phyloP scores from a whole-genome alignment of 2,329 filamentous ascomycete genomes.

The Trichophyton equinum region DNA sequence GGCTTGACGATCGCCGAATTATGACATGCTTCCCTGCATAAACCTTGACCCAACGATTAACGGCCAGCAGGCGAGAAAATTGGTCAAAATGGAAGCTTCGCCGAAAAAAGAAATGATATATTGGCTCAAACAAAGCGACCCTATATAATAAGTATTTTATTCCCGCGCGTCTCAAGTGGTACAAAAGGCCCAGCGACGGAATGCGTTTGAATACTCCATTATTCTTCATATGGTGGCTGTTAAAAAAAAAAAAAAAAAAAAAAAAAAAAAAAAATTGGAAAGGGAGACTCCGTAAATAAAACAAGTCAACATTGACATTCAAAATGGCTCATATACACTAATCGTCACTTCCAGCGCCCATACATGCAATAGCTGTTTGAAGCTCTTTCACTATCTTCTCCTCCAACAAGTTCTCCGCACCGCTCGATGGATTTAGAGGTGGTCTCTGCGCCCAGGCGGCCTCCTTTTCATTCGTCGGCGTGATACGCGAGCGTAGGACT shows the following conservation, averaged over 20 bases:
- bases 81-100: not conserved
- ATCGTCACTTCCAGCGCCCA: conserved; percentile 26
- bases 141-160: too few relatives aligned
- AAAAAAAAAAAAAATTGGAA: not conserved
- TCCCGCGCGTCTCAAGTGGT: not conserved
- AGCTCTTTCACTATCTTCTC: conserved; percentile 62
- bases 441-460: conserved; percentile 44
- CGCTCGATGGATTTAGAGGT: conserved; percentile 28
- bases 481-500: conserved; percentile 57
- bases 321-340: conserved; percentile 10
- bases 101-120: not conserved
- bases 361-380: conserved; percentile 39
- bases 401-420: conserved; percentile 55
- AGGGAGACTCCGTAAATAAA: not conserved
- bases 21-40: not conserved
- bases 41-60: not conserved
- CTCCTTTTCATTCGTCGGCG: conserved; percentile 62
- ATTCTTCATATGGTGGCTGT: not conserved
- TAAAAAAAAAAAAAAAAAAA: not conserved
- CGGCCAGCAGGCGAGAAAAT: not conserved
- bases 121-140: not conserved
- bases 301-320: not conserved
- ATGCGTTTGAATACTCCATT: not conserved
- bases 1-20: not conserved
- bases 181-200: not conserved